A percentile compares a stretch with the other conserved stretches of the same genome.
Conservation (phyloP, 768 basidiomycete species). For the Lepiota venenata region DNA sequence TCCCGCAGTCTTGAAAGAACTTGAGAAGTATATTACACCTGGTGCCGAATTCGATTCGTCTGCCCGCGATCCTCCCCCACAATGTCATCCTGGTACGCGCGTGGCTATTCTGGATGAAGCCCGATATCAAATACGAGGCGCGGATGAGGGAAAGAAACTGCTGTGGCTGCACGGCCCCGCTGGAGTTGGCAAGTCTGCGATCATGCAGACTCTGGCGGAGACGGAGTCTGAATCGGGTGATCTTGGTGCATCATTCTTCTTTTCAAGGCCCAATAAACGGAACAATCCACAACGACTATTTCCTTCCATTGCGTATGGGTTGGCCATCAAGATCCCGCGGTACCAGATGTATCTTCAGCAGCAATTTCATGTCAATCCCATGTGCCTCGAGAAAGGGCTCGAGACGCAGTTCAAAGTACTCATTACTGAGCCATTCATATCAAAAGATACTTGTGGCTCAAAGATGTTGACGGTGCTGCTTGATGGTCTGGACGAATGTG, state of each 20-base stretch:
- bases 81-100: conserved; percentile 18
- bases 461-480: conserved; percentile 12
- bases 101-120: conserved; percentile 14
- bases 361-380: too few species aligned
- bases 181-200: conserved; percentile 23
- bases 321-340: conserved; percentile 4
- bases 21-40: not conserved
- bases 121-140: not conserved
- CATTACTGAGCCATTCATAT: conserved; percentile 4
- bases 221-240: not conserved
- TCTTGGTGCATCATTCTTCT: conserved; percentile 21
- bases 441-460: not conserved
- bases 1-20: too few species aligned
- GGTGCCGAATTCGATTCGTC: conserved; percentile 16
- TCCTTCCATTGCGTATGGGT: conserved; percentile 19
- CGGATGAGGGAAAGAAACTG: not conserved
- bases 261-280: conserved; percentile 10
- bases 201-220: conserved; percentile 28
- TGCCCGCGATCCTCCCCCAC: conserved; percentile 15
- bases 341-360: too few species aligned
- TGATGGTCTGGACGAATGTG: conserved; percentile 26
- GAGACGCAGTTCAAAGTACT: too few species aligned
- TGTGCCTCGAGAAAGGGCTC: too few species aligned
- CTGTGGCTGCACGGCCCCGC: conserved; percentile 21
- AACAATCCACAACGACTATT: conserved; percentile 11